These are phyloP conservation scores for Yueomyces sp. DNA, from an alignment of 805 yeast genomes.

Conservation along the genomic window DNA sequence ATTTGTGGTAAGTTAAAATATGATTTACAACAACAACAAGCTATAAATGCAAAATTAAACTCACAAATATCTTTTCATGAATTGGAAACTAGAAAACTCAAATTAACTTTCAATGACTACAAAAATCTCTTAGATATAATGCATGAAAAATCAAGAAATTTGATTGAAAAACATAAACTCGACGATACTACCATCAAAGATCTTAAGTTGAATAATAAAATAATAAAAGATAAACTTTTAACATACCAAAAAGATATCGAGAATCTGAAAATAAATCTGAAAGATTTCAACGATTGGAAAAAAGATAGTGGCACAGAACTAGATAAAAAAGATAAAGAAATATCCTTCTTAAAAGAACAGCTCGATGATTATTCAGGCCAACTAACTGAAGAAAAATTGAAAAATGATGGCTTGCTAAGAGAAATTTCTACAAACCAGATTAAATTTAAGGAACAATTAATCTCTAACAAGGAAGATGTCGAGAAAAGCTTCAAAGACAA, in stretches of 20 bases:
- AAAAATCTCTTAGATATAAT: slow-evolving; percentile 11
- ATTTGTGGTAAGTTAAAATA: slow-evolving; percentile 23
- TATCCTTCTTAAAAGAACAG: slow-evolving; percentile 23
- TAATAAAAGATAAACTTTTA: slow-evolving; percentile 8
- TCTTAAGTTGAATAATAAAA: slow-evolving; percentile 15
- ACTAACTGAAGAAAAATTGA: slow-evolving; percentile 34
- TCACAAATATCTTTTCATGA: slow-evolving; percentile 13
- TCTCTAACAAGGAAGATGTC: slow-evolving; percentile 2
- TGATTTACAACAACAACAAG: slow-evolving; percentile 19
- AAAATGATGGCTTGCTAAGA: slow-evolving; percentile 13
- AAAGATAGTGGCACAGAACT: slow-evolving; percentile 9
- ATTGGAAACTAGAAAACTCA: slow-evolving; percentile 11
- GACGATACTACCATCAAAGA: slow-evolving; percentile 12
- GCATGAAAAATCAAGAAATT: slow-evolving; percentile 10
- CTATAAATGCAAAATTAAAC: slow-evolving; percentile 17
- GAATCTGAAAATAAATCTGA: slow-evolving; percentile 13
- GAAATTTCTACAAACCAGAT: slow-evolving; percentile 1
- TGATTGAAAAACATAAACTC: slow-evolving; percentile 12
- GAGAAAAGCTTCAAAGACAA: slow-evolving; percentile 1
- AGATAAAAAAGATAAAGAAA: slow-evolving; percentile 20
- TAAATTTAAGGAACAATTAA: slow-evolving; percentile 1
- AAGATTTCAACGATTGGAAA: slow-evolving; percentile 15
- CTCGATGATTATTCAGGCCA: slow-evolving; percentile 33
- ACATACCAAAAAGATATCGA: slow-evolving; percentile 12
- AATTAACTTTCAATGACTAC: slow-evolving; percentile 12